A percentile compares a stretch with the other conserved stretches of the same genome.
These are phyloP conservation scores for Hsuehochloa calcarea DNA, from an alignment of 176 grass and related monocot species.

Conservation along the genomic window DNA sequence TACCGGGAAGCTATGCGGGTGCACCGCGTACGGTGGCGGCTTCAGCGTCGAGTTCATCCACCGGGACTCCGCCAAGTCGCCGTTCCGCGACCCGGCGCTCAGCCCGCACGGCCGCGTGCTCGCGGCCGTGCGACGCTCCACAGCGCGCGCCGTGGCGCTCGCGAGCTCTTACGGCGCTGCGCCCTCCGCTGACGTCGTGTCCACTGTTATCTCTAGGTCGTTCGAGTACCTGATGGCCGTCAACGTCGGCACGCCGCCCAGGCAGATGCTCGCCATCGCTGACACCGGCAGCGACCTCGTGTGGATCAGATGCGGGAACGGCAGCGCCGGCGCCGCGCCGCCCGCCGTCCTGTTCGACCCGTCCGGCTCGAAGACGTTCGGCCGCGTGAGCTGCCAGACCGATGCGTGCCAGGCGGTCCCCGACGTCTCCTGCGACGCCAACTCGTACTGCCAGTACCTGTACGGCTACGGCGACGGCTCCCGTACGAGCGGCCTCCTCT, in stretches of 20 bases:
- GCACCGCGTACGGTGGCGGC: background rate
- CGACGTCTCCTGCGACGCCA: slow-evolving; percentile 22
- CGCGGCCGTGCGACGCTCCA: slow-evolving; percentile 28
- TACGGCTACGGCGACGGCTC: slow-evolving; percentile 55
- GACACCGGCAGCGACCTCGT: slow-evolving; percentile 76
- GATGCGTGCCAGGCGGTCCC: background rate
- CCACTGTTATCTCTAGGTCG: slow-evolving; percentile 26
- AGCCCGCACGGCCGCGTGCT: slow-evolving; percentile 29
- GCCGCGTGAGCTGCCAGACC: slow-evolving; percentile 26
- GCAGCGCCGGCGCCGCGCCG: background rate
- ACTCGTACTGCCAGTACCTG: slow-evolving; percentile 46
- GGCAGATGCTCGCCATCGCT: slow-evolving; percentile 32
- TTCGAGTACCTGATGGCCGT: slow-evolving; percentile 52
- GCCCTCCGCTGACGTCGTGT: background rate
- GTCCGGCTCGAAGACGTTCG: slow-evolving; percentile 34
- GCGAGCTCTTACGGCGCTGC: background rate
- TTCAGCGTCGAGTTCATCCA: slow-evolving; percentile 71
- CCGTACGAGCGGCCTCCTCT: slow-evolving; percentile 38
- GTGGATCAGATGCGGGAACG: slow-evolving; percentile 43
- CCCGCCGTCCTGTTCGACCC: slow-evolving; percentile 24
- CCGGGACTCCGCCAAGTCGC: slow-evolving; percentile 54
- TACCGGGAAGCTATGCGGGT: background rate
- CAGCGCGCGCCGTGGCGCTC: slow-evolving; percentile 15
- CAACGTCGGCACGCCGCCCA: slow-evolving; percentile 48
- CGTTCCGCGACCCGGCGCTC: slow-evolving; percentile 41